Evolutionary conservation across 2,329 filamentous ascomycete species (phyloP), one percentile per base, ranked within the genome.

Genomic region (Colletotrichum brevisporum): DNA sequence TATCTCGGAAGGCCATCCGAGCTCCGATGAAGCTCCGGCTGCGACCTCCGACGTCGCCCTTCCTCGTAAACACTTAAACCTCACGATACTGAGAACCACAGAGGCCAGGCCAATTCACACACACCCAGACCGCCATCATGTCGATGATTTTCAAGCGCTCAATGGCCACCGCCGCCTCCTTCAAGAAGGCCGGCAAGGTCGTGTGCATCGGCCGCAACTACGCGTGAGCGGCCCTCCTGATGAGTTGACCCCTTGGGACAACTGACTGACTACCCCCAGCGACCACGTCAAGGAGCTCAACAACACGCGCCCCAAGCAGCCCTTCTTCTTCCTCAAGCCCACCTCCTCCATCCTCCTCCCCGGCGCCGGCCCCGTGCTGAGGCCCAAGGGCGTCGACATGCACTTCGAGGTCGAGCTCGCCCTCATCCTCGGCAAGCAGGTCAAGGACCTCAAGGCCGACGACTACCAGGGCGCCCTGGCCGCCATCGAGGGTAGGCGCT

Each of bases 251-350:
- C 36, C 36, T 79, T 51, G 47, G 10, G 57, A 51, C 41, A 9
- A 55, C 71, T 73, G 66, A 73, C 68, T 31, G 31, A 68, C 26
- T 69, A 57, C 59, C 50, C 45, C 41, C 76, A 96, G 94, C 76
- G 96, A 97, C 81, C 96, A 99, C 83, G 92, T 98, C 78, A 89
- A 92, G 72, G 96, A 99, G 85, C 89, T 99, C 74, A 94, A 94
- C 82, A 97, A 92, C 81, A 86, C 88, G 70, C 90, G 90, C 73
- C 96, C 96, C 58, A 97, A 96, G 81, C 94, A 98, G 82, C 96
- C 96, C 27, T 98, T 99, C 84, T 99, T 98, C 90, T 99, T 99
- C 88, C 89, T 98, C 75, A 99, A 99, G 87, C 96, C 96, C 2
- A 84, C 95, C 0, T 94, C 92, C 48, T 93, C 94, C 4, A 93